Percentiles rank a stretch among this genome's conserved stretches.
phyloP scores from a whole-genome alignment of 495 filamentous ascomycete species.

The Aspergillus carlsbadensis region DNA sequence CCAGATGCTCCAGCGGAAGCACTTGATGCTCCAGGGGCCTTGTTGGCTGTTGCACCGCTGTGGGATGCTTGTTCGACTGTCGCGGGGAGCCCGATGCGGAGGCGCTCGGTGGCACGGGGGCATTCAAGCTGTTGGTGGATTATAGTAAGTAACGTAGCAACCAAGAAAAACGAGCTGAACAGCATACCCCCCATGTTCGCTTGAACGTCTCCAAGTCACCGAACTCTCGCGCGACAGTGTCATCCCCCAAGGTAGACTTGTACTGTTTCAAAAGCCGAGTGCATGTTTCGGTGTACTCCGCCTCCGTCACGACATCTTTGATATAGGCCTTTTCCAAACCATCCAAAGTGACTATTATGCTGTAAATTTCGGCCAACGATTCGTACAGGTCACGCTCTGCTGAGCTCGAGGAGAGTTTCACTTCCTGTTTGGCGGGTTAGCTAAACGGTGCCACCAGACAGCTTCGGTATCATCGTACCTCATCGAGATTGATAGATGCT shows the following conservation, averaged over 20 bases:
- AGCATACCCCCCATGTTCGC: slow-evolving; percentile 79
- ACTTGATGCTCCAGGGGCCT: slow-evolving; percentile 39
- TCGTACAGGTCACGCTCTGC: slow-evolving; percentile 92
- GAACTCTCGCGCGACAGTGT: slow-evolving; percentile 79
- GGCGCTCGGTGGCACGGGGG: slow-evolving; percentile 86
- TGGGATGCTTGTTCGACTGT: slow-evolving; percentile 58
- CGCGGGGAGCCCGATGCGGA: slow-evolving; percentile 81
- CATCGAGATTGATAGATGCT: slow-evolving; percentile 89
- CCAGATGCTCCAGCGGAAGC: slow-evolving; percentile 58
- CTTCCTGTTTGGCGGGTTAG: slow-evolving; percentile 62
- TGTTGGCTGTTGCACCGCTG: slow-evolving; percentile 36
- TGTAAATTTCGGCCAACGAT: slow-evolving; percentile 95
- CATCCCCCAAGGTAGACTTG: slow-evolving; percentile 86
- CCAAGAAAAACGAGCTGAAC: background rate
- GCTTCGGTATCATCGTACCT: slow-evolving; percentile 52
- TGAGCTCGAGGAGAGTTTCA: slow-evolving; percentile 81
- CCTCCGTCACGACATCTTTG: slow-evolving; percentile 88
- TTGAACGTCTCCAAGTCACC: slow-evolving; percentile 93
- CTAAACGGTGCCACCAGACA: slow-evolving; percentile 4
- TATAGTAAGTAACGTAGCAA: background rate
- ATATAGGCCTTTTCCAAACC: slow-evolving; percentile 96
- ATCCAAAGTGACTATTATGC: slow-evolving; percentile 93
- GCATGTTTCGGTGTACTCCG: slow-evolving; percentile 94
- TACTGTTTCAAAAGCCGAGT: slow-evolving; percentile 93
- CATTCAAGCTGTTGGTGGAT: slow-evolving; percentile 71